These are phyloP conservation scores for Didymella exigua DNA, from an alignment of 2,329 filamentous ascomycete species.

Conservation along the genomic window DNA sequence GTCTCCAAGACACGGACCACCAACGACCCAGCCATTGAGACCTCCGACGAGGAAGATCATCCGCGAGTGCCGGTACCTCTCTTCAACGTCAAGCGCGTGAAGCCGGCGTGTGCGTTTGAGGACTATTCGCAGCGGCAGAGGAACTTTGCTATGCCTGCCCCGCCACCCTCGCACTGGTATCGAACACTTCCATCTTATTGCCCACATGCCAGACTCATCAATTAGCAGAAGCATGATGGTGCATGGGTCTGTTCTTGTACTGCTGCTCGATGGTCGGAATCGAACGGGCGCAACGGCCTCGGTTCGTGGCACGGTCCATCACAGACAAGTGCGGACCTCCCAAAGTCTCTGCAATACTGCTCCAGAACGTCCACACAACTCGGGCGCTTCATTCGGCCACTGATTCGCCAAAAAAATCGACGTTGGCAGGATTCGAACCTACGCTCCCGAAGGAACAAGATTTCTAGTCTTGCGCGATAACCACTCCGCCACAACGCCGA, in stretches of 20 bases:
- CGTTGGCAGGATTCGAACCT: background rate
- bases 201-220: background rate
- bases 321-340: background rate
- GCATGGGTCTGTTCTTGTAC: background rate
- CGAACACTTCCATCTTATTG: background rate
- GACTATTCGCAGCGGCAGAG: too few species aligned
- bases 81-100: too few species aligned
- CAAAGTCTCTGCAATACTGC: background rate
- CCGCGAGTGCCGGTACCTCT: too few species aligned
- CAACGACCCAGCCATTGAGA: too few species aligned
- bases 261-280: background rate
- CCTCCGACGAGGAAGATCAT: too few species aligned
- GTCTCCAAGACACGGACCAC: too few species aligned
- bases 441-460: background rate
- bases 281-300: background rate
- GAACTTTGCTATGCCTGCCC: too few species aligned
- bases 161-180: too few species aligned
- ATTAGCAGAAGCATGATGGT: background rate
- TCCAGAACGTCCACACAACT: background rate
- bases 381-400: background rate
- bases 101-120: too few species aligned
- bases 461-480: background rate
- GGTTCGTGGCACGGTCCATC: background rate
- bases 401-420: background rate
- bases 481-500: background rate